phyloP scores from a whole-genome alignment of 2,329 filamentous ascomycete species.

The Venturiaceae sp. region DNA sequence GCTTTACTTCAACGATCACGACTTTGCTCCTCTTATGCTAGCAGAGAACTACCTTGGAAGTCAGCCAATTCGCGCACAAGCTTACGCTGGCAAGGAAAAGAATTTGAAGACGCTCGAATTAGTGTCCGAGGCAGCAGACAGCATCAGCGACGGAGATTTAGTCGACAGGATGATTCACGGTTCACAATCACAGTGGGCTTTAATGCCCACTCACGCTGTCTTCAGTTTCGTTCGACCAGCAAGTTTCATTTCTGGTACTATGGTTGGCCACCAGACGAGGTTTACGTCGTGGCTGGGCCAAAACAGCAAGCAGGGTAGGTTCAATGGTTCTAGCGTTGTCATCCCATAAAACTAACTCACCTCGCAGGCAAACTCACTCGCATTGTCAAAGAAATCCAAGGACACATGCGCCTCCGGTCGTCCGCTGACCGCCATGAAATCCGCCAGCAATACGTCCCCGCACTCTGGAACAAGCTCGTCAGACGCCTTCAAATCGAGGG shows the following conservation, averaged over 20 bases:
- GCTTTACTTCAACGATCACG: conserved; percentile 98
- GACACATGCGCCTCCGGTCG: conserved; percentile 86
- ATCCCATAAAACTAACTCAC: conserved; percentile 13
- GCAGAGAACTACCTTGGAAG: conserved; percentile 95
- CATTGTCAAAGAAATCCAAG: conserved; percentile 86
- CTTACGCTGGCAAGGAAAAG: conserved; percentile 56
- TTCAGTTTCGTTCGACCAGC: conserved; percentile 92
- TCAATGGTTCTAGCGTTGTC: neutral
- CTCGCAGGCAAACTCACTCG: conserved; percentile 54
- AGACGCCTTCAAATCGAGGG: conserved; percentile 67
- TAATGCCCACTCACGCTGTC: conserved; percentile 93
- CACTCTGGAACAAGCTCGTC: conserved; percentile 74
- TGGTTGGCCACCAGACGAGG: conserved; percentile 52
- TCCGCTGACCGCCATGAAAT: conserved; percentile 91
- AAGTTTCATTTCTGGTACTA: conserved; percentile 73
- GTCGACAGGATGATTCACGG: conserved; percentile 98
- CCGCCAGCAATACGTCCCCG: conserved; percentile 84
- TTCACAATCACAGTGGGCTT: conserved; percentile 92
- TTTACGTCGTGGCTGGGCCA: conserved; percentile 95
- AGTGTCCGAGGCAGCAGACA: conserved; percentile 79
- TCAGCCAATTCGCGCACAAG: conserved; percentile 57
- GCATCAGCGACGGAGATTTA: conserved; percentile 93
- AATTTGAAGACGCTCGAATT: conserved; percentile 79
- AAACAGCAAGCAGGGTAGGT: conserved; percentile 73
- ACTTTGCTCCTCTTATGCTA: conserved; percentile 95